Evolutionary conservation across 164 flowering plant genomes (phyloP).

Genomic region (Tetracentron sinense): DNA sequence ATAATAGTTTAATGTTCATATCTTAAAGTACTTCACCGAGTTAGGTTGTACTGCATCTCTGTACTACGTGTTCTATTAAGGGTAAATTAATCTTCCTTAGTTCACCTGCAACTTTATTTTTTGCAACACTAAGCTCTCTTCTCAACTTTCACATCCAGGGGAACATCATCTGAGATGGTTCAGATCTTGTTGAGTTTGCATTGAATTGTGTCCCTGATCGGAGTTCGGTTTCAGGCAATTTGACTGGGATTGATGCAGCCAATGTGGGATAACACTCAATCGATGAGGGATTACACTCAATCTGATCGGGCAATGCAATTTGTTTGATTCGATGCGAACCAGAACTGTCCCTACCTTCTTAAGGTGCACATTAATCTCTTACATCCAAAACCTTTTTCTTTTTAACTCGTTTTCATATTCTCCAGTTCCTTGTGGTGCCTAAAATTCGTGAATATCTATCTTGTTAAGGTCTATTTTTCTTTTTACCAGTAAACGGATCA

Average conservation of each 20-base stretch:
- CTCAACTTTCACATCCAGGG: no score
- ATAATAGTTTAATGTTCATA: no score
- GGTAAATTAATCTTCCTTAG: background rate
- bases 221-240: no score
- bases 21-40: no score
- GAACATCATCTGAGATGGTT: no score
- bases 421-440: background rate
- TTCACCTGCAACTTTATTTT: background rate
- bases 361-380: background rate
- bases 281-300: background rate
- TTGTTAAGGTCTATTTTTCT: background rate
- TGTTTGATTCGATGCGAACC: background rate
- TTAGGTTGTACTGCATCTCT: background rate
- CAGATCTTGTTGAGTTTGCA: background rate
- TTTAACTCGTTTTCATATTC: background rate
- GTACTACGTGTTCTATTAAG: background rate
- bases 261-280: no score
- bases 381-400: background rate
- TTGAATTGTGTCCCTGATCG: no score
- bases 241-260: background rate
- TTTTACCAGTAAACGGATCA: no score
- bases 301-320: background rate
- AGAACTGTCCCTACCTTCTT: background rate
- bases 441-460: background rate
- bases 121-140: background rate